phyloP scores from a whole-genome alignment of 805 yeast genomes.

The Kazachstania kunashirensis region DNA sequence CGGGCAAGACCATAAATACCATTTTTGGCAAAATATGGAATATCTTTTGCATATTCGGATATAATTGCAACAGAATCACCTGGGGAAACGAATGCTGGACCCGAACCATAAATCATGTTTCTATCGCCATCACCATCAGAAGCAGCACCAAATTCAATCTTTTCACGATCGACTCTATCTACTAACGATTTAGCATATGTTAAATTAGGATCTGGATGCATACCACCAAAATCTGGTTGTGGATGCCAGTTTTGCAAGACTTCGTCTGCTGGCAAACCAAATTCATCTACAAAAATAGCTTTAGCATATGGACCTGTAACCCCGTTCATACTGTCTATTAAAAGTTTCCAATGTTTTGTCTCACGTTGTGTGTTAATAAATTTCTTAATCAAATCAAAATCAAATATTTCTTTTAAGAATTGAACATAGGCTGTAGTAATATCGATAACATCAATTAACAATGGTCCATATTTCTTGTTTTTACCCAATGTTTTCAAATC shows the following conservation, averaged over 20 bases:
- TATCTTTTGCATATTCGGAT: slow-evolving; percentile 79
- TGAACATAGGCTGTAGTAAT: slow-evolving; percentile 68
- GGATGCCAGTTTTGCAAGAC: slow-evolving; percentile 75
- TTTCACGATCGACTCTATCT: slow-evolving; percentile 65
- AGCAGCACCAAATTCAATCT: slow-evolving; percentile 93
- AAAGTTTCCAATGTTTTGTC: slow-evolving; percentile 52
- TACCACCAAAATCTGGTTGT: slow-evolving; percentile 90
- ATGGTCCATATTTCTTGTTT: slow-evolving; percentile 39
- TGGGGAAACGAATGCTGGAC: slow-evolving; percentile 87
- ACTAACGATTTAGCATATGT: slow-evolving; percentile 89
- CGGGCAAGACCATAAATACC: slow-evolving; percentile 93
- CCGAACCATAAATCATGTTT: slow-evolving; percentile 96
- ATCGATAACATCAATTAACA: slow-evolving; percentile 75
- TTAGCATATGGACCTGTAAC: slow-evolving; percentile 95
- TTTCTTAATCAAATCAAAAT: slow-evolving; percentile 66
- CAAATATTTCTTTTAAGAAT: slow-evolving; percentile 79
- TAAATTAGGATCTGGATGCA: slow-evolving; percentile 96
- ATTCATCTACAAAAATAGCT: slow-evolving; percentile 73
- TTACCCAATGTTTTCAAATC: slow-evolving; percentile 54
- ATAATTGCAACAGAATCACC: slow-evolving; percentile 98
- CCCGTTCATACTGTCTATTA: slow-evolving; percentile 89
- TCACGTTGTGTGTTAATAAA: slow-evolving; percentile 45
- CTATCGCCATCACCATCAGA: slow-evolving; percentile 99
- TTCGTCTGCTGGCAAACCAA: slow-evolving; percentile 56
- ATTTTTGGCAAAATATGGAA: slow-evolving; percentile 79